Evolutionary conservation across 2,329 filamentous ascomycete genomes (phyloP).

Genomic region (Zelopaecilomyces penicillatus): DNA sequence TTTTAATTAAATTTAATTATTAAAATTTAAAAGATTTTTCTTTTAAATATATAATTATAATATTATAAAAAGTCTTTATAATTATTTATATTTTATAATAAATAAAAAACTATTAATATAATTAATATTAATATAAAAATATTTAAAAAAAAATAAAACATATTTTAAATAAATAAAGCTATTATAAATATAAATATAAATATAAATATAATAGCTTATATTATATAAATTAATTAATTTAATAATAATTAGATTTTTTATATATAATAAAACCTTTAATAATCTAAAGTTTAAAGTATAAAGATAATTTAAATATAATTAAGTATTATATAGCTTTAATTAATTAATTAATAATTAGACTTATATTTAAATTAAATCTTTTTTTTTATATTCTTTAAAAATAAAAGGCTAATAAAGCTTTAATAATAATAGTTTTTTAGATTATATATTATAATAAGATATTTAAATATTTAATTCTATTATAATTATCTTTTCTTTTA

Average conservation of each 20-base stretch:
- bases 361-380: no score
- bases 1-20: background rate
- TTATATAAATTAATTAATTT: background rate
- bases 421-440: no score
- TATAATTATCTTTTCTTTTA: no score
- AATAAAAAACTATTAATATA: background rate
- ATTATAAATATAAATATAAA: no score
- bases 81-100: background rate
- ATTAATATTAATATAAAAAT: background rate
- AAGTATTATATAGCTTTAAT: no score
- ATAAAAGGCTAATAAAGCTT: no score
- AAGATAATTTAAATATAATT: background rate
- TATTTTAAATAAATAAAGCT: background rate
- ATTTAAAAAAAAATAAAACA: background rate
- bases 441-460: no score
- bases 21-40: background rate
- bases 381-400: no score
- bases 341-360: no score
- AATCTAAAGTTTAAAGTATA: background rate
- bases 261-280: background rate
- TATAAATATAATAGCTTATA: no score
- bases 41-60: background rate
- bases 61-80: background rate
- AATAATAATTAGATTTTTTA: background rate
- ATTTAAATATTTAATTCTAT: no score